Conservation (phyloP, 2,329 filamentous ascomycete genomes). For the Coccinonectria pachysandricola region DNA sequence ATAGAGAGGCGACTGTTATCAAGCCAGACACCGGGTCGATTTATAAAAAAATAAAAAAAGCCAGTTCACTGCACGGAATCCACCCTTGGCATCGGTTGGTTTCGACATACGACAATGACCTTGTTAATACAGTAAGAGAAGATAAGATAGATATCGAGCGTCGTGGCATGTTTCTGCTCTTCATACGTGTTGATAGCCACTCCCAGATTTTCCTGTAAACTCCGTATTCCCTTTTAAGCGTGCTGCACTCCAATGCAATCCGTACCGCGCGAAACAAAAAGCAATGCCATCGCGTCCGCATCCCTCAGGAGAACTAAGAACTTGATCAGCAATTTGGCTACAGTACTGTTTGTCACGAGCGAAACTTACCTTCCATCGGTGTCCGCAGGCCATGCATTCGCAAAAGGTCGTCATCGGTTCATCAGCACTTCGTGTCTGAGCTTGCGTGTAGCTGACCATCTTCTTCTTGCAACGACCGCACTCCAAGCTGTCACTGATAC, state of each 20-base stretch:
- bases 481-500: constrained; percentile 75
- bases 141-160: constrained; percentile 15
- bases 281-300: constrained; percentile 5
- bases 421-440: constrained; percentile 90
- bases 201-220: constrained; percentile 15
- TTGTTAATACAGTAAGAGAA: constrained; percentile 8
- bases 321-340: constrained; percentile 5
- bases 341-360: background rate
- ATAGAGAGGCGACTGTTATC: too few relatives aligned
- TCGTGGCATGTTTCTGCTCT: constrained; percentile 16
- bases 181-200: constrained; percentile 16
- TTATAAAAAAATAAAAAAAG: constrained; percentile 1
- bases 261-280: constrained; percentile 11
- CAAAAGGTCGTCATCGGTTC: constrained; percentile 80
- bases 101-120: too few relatives aligned
- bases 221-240: constrained; percentile 11
- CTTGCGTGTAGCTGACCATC: constrained; percentile 92
- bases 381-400: constrained; percentile 58
- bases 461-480: constrained; percentile 89
- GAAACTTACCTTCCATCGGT: constrained; percentile 58
- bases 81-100: too few relatives aligned
- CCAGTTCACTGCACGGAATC: constrained; percentile 2
- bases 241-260: constrained; percentile 6
- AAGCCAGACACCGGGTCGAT: too few relatives aligned
- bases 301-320: constrained; percentile 14